These are phyloP conservation scores for Beauveria scarabaeidicola DNA, from an alignment of 2,329 filamentous ascomycete genomes.

Conservation along the genomic window DNA sequence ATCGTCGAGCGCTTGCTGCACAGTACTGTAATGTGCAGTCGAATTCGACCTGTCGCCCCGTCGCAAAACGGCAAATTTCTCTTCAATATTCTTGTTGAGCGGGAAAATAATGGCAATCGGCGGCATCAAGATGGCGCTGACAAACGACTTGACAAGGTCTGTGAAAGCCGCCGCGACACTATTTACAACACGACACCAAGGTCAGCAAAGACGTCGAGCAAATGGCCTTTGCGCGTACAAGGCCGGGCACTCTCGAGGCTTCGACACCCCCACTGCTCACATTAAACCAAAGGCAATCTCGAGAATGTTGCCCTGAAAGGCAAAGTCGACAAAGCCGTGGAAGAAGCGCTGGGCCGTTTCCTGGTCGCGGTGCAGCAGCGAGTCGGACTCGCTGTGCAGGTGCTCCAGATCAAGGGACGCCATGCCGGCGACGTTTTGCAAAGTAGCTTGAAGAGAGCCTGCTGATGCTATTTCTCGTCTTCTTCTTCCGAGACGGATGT, in stretches of 20 bases:
- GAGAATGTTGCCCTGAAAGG: conserved; percentile 64
- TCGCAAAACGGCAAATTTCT: conserved; percentile 62
- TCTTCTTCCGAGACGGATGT: not conserved
- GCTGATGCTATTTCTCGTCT: not conserved
- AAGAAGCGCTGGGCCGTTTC: conserved; percentile 43
- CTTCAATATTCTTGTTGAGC: conserved; percentile 61
- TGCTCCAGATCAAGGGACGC: conserved; percentile 29
- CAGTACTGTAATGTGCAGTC: conserved; percentile 57
- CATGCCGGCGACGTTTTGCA: conserved; percentile 14
- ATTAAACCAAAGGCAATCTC: conserved; percentile 70
- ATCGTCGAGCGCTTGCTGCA: conserved; percentile 59
- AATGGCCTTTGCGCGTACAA: not conserved
- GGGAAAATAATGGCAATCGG: conserved; percentile 61
- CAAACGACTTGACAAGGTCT: conserved; percentile 61
- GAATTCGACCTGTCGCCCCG: conserved; percentile 45
- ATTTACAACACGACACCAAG: not conserved
- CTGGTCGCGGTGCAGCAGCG: conserved; percentile 39
- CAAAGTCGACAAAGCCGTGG: conserved; percentile 63
- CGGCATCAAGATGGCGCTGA: conserved; percentile 62
- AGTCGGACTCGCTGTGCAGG: conserved; percentile 22
- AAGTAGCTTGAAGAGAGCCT: not conserved
- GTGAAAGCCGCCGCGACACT: conserved; percentile 66
- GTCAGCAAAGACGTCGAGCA: not conserved
- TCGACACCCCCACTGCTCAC: conserved; percentile 31
- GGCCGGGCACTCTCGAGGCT: not conserved